Conservation (phyloP, 2,329 filamentous ascomycete species). For the Xylaria sp. region DNA sequence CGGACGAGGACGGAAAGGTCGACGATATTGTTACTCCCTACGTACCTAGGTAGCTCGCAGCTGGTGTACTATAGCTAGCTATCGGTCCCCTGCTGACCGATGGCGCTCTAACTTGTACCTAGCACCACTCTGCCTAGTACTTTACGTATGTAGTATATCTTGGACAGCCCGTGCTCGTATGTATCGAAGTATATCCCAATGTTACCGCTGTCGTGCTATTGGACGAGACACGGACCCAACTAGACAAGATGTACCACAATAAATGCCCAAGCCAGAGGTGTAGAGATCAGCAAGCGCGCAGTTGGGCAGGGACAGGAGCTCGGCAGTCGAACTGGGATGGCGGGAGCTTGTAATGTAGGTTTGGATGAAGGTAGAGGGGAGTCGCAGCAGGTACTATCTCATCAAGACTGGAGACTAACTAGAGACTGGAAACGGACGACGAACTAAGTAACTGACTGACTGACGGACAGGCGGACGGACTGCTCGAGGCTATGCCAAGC, state of each 20-base stretch:
- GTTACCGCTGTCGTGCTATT: conserved; percentile 27
- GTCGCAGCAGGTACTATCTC: not conserved
- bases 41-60: conserved; percentile 14
- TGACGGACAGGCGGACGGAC: too few relatives aligned
- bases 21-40: conserved; percentile 23
- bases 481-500: conserved; percentile 20
- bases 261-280: conserved; percentile 35
- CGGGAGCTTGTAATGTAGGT: conserved; percentile 4
- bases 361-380: not conserved
- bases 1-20: conserved; percentile 19
- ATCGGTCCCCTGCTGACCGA: conserved; percentile 31
- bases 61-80: not conserved
- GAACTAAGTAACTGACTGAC: not conserved
- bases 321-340: conserved; percentile 30
- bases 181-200: conserved; percentile 20
- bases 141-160: conserved; percentile 4
- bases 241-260: conserved; percentile 32
- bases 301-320: conserved; percentile 36
- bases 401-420: not conserved
- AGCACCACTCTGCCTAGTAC: conserved; percentile 5
- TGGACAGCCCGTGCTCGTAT: conserved; percentile 15
- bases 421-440: not conserved
- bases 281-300: conserved; percentile 35
- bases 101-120: not conserved
- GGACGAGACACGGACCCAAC: conserved; percentile 18